Base-by-base conservation (phyloP, 345 rosid species). In the Populus ilicifolia region DNA sequence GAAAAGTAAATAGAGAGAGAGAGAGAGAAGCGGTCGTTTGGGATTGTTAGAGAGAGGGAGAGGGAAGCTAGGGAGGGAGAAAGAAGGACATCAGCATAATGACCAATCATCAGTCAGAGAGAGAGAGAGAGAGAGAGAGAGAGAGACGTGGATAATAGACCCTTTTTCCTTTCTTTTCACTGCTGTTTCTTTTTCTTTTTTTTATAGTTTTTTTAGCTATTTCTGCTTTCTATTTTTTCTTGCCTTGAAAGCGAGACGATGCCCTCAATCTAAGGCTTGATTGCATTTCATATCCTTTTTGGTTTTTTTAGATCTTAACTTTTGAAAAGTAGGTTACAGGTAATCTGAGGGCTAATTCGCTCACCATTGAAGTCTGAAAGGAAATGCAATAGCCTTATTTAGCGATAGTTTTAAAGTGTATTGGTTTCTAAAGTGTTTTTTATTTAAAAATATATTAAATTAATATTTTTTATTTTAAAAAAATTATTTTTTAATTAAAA, bases 241-340 rank as follows among this genome's bases (percentile, higher is more conserved):
- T 84, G 87, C 80, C 82, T 81, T 84, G 84, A 83, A 88, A 88
- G 90, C 77, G 88, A 89, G 85, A 89, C 76, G 88, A 89, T 86
- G 84, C 83, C 83, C 85, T 83, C 39, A 77, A 69, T 80, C 76
- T 75, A 84, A 78, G 78, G 77, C 46, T 43, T 43, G 46, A 43
- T 43, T 43, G 46, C 36, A 33, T 33, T 33, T 33, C 4, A 33
- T 33, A 33, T 33, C 36, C 36, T 33, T 33, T 33, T 33, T 3
- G 36, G 36, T 33, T 33, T 33, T 33, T 33, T 33, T 33, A 33
- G 5, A 33, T 33, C 36, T 33, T 33, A 33, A 33, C 36, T 33
- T 33, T 33, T 33, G 36, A 33, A 33, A 33, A 33, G 36, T 4
- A 33, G 36, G 36, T 33, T 33, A 33, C 36, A 33, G 36, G 36